Percentiles rank a stretch among this genome's conserved stretches.
Evolutionary conservation across 768 basidiomycete species (phyloP).

Genomic region (Macrolepiota dolichaula): DNA sequence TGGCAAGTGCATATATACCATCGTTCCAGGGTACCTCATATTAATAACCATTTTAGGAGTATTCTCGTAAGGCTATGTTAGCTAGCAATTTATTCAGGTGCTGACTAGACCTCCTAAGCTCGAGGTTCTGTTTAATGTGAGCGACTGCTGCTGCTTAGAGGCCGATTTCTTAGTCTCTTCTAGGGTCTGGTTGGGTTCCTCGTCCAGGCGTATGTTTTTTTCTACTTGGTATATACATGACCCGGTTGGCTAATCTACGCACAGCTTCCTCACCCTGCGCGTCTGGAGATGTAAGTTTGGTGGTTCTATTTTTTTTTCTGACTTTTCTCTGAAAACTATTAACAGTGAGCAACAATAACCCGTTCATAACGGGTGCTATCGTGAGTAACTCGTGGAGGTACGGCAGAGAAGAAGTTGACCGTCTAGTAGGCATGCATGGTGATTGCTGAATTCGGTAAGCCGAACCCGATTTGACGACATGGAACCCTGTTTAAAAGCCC

Average conservation of each 20-base stretch:
- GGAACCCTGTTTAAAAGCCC: too few species aligned
- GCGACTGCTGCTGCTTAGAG: constrained; percentile 10
- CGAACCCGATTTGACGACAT: background rate
- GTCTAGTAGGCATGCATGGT: constrained; percentile 35
- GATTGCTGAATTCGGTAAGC: constrained; percentile 48
- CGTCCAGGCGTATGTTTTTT: constrained; percentile 42
- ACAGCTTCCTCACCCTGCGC: constrained; percentile 39
- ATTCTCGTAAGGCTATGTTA: constrained; percentile 37
- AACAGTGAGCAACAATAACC: constrained; percentile 49
- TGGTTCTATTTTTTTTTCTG: background rate
- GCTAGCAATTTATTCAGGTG: background rate
- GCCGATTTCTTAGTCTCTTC: background rate
- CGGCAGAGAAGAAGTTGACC: background rate
- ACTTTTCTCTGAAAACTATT: background rate
- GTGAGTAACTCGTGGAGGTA: constrained; percentile 26
- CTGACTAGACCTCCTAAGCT: constrained; percentile 28
- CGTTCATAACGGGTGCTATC: constrained; percentile 36
- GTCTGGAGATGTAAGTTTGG: constrained; percentile 39
- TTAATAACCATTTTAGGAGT: constrained; percentile 33
- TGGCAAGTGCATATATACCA: constrained; percentile 36
- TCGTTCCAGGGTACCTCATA: background rate
- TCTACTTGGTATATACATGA: background rate
- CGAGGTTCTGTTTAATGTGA: constrained; percentile 56
- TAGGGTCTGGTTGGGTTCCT: constrained; percentile 54
- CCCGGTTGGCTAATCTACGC: background rate